Conservation (phyloP, 805 yeast genomes). For the Ogataea naganishii region DNA sequence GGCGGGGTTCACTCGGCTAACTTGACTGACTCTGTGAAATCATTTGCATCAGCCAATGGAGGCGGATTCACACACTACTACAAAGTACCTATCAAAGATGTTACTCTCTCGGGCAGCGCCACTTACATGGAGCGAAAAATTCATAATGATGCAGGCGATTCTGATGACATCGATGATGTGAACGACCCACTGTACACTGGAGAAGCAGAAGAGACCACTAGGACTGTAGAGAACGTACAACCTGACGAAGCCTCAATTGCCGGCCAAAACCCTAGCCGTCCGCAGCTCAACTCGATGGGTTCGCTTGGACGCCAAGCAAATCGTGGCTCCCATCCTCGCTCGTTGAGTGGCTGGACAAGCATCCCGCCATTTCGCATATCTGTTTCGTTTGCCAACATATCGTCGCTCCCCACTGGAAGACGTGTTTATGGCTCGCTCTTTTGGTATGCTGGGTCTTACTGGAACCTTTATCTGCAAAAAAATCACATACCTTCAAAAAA, state of each 20-base stretch:
- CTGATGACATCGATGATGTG: not conserved
- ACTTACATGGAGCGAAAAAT: too few species aligned
- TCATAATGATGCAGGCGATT: not conserved
- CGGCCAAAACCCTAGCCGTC: too few species aligned
- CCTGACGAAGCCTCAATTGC: too few species aligned
- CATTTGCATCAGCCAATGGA: too few species aligned
- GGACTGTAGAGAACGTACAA: too few species aligned
- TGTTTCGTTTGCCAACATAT: conserved; percentile 39
- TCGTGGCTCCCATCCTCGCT: not conserved
- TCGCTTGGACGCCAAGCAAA: conserved; percentile 1
- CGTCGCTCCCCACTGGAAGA: conserved; percentile 33
- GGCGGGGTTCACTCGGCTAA: too few species aligned
- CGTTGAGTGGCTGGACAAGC: conserved; percentile 27
- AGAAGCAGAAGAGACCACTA: conserved; percentile 4
- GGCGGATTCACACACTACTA: too few species aligned
- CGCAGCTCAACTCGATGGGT: too few species aligned
- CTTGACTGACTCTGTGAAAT: too few species aligned
- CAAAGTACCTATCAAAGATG: conserved; percentile 36
- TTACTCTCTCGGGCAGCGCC: conserved; percentile 38
- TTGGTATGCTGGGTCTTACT: conserved; percentile 56
- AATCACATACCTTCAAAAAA: conserved; percentile 28
- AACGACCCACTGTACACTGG: not conserved
- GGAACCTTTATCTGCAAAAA: conserved; percentile 49
- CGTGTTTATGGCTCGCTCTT: conserved; percentile 42
- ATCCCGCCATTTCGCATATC: conserved; percentile 50